Conservation (phyloP, 345 rosid genomes). For the Linum usitatissimum region DNA sequence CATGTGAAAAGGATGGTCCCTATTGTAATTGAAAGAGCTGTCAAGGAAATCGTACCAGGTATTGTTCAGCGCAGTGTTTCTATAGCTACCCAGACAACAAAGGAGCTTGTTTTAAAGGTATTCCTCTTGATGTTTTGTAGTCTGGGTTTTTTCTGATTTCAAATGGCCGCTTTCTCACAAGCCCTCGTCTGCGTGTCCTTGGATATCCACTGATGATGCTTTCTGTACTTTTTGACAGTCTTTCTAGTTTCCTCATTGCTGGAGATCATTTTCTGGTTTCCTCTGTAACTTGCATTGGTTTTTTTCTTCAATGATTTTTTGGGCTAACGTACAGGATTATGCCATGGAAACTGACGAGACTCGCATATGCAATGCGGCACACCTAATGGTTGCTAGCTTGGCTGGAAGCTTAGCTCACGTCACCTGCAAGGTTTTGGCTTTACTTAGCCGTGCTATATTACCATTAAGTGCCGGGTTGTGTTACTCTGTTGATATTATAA, state of each 20-base stretch:
- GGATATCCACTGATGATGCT: not conserved
- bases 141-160: not conserved
- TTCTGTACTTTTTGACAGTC: not conserved
- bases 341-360: constrained; percentile 84
- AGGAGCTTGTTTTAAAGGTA: constrained; percentile 97
- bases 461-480: not conserved
- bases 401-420: constrained; percentile 99
- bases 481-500: not conserved
- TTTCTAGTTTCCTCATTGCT: not conserved
- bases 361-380: constrained; percentile 84
- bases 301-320: not conserved
- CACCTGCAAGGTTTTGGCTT: constrained; percentile 78
- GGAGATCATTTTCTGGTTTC: not conserved
- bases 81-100: constrained; percentile 93
- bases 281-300: not conserved
- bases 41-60: constrained; percentile 80
- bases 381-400: constrained; percentile 98
- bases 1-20: constrained; percentile 70
- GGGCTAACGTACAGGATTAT: constrained; percentile 49
- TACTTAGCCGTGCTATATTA: not conserved
- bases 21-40: constrained; percentile 84
- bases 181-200: not conserved
- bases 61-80: constrained; percentile 98
- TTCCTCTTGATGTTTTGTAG: constrained; percentile 10
- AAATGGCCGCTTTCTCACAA: constrained; percentile 10